Base-by-base conservation (phyloP, 306 rosid genomes). In the Aeschynomene evenia region DNA sequence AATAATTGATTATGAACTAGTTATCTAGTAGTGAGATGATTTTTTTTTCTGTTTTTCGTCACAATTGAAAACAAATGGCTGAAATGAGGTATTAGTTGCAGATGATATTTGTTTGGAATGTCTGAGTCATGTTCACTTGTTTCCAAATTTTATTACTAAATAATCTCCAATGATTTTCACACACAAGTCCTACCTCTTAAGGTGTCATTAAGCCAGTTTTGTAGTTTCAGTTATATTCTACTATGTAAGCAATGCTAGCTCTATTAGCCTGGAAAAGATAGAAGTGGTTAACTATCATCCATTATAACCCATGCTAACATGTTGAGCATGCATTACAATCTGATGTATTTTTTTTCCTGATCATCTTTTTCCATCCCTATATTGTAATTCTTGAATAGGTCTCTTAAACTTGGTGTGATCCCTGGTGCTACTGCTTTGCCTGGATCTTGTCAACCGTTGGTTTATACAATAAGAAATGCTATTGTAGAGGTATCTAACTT, bases 351-450 rank as follows among this genome's bases (percentile, higher is more conserved):
- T 55, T 58, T 67, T 9, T 20, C 20, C 26, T 31, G 3, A 43
- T 69, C 57, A 23, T 37, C 43, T 51, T 42, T 26, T 13, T 9
- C 6, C 6, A 26, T 24, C 20, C 53, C 12, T 69, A 60, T 63
- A 61, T 64, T 70, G 51, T 45, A 33, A 68, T 46, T 75, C 70
- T 12, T 73, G 78, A 60, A 65, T 31, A 80, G 96, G 85, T 88
- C 96, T 77, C 95, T 90, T 77, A 90, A 90, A 82, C 95, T 90
- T 75, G 96, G 96, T 39, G 77, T 90, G 70, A 85, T 82, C 73
- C 95, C 94, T 33, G 86, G 88, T 61, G 83, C 90, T 36, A 70
- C 83, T 20, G 50, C 71, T 34, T 74, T 79, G 16, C 75, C 65
- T 63, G 96, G 90, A 75, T 84, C 92, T 56, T 85, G 87, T 72